Evolutionary conservation across 805 yeast genomes (phyloP), one percentile per base, ranked within the genome.

Genomic region (Hermanozyma aechmeae): DNA sequence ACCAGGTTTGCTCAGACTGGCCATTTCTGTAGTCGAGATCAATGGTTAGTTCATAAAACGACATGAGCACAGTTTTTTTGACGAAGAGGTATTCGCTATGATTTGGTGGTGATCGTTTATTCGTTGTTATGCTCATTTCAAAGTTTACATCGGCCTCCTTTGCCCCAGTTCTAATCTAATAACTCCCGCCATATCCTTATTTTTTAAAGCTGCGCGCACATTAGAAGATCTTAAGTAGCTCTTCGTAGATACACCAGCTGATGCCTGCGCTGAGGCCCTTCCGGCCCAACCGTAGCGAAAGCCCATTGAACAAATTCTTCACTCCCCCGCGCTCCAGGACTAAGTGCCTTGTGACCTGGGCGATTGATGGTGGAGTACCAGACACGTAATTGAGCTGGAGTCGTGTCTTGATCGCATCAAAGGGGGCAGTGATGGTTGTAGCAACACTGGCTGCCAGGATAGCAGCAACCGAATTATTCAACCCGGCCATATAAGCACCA

Each of bases 211-310:
- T n/a, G n/a, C n/a, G n/a, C n/a, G n/a, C n/a, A n/a, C n/a, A n/a
- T n/a, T n/a, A 24, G 16, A 27, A 25, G 17, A 25, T 20, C 33
- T 68, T 70, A 23, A 89, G 71, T 31, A 89, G 57, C 49, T 92
- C 96, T 53, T 92, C 98, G 51, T 89, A 92, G 15, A 92, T 78
- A 34, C 95, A 84, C 98, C 98, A 92, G 28, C 95, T 86, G 36
- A 92, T 85, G 2, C 95, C 96, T 0, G 96, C 89, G 53, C 95
- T 81, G 27, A 83, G 52, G 0, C 89, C 95, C 55, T 92, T 92
- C 42, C 97, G 67, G 4, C 79, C 67, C 28, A 92, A 64, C 39
- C 98, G 65, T 42, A 92, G 63, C 23, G 84, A 71, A 17, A 92
- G 57, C 0, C 98, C 98, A 51, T 84, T 79, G 51, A 92, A 87